Conservation (phyloP, 83 land plant genomes). For the Picea engelmannii region DNA sequence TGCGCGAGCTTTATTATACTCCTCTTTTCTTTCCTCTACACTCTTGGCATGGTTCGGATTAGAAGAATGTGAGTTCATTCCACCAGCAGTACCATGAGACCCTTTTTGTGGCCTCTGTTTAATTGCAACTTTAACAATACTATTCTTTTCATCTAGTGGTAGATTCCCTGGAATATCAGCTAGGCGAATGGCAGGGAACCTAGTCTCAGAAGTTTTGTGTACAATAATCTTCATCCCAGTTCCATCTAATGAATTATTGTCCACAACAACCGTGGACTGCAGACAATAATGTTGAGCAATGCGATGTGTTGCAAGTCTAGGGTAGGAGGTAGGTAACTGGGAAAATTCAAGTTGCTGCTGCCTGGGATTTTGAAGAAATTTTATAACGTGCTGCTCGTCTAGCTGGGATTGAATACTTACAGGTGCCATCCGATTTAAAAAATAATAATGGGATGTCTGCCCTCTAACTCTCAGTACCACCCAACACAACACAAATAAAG, state of each 20-base stretch:
- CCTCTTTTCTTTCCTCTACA: slow-evolving; percentile 87
- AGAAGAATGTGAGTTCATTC: slow-evolving; percentile 18
- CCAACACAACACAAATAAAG: no score
- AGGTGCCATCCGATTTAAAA: no score
- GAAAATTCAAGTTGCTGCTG: slow-evolving; percentile 72
- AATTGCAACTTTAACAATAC: slow-evolving; percentile 76
- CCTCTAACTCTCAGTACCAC: no score
- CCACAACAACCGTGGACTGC: slow-evolving; percentile 77
- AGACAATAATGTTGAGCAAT: slow-evolving; percentile 84
- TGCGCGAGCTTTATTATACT: slow-evolving; percentile 75
- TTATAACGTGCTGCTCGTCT: slow-evolving; percentile 62
- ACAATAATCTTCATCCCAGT: slow-evolving; percentile 72
- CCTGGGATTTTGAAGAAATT: slow-evolving; percentile 69
- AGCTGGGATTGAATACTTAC: no score
- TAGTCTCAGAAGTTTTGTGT: slow-evolving; percentile 59
- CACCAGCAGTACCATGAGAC: slow-evolving; percentile 19
- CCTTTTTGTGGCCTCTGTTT: slow-evolving; percentile 76
- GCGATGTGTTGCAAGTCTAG: slow-evolving; percentile 84
- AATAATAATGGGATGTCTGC: no score
- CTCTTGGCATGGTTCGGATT: slow-evolving; percentile 49
- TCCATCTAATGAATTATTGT: slow-evolving; percentile 57
- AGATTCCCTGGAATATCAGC: slow-evolving; percentile 83
- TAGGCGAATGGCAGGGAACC: slow-evolving; percentile 70
- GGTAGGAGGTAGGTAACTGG: slow-evolving; percentile 84
- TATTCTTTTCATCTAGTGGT: slow-evolving; percentile 54